phyloP scores from a whole-genome alignment of 2,329 filamentous ascomycete genomes.

The Ascochyta fabae region DNA sequence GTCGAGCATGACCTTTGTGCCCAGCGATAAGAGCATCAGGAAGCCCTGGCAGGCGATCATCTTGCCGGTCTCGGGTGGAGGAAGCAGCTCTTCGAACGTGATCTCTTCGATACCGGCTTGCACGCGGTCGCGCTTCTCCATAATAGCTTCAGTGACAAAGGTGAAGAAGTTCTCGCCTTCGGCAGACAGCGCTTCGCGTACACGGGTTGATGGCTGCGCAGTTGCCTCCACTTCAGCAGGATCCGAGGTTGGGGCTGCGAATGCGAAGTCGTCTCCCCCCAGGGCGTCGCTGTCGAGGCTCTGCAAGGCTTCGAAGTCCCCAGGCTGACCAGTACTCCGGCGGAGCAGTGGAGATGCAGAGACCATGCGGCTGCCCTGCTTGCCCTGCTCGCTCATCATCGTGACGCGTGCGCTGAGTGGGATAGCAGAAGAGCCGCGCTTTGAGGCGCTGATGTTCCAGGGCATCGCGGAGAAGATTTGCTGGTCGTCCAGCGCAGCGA shows the following conservation, averaged over 20 bases:
- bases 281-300: conserved; percentile 38
- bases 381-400: conserved; percentile 44
- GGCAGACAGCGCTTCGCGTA: conserved; percentile 60
- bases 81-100: conserved; percentile 72
- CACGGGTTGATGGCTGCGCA: conserved; percentile 47
- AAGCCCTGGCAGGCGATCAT: conserved; percentile 67
- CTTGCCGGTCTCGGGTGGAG: conserved; percentile 60
- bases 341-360: conserved; percentile 68
- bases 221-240: conserved; percentile 13
- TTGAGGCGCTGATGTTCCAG: conserved; percentile 68
- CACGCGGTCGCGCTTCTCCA: conserved; percentile 35
- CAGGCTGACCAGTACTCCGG: conserved; percentile 47
- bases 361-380: conserved; percentile 55
- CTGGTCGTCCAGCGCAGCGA: conserved; percentile 70
- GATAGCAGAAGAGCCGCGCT: conserved; percentile 57
- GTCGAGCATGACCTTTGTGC: conserved; percentile 66
- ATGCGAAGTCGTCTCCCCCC: conserved; percentile 27
- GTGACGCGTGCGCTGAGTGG: conserved; percentile 53
- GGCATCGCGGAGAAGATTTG: conserved; percentile 70
- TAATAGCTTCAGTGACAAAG: conserved; percentile 61
- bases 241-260: conserved; percentile 30
- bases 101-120: conserved; percentile 51
- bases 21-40: conserved; percentile 48
- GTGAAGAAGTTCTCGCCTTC: conserved; percentile 69
- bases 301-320: conserved; percentile 36